These are phyloP conservation scores for Suillus bovinus DNA, from an alignment of 768 basidiomycete genomes.

Conservation along the genomic window DNA sequence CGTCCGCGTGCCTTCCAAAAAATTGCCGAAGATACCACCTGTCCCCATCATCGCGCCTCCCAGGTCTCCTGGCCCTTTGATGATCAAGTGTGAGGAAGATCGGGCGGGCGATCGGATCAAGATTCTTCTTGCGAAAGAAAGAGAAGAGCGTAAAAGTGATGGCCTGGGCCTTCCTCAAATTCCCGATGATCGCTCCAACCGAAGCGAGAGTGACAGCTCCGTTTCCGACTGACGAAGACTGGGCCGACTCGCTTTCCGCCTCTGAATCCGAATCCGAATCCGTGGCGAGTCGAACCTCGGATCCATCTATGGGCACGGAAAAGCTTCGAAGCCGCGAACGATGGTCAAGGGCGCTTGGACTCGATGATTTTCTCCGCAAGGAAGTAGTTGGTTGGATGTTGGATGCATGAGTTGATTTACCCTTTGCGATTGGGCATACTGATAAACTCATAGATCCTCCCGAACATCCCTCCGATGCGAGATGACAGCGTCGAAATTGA, in stretches of 20 bases:
- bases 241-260: slow-evolving; percentile 20
- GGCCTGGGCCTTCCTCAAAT: slow-evolving; percentile 18
- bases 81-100: slow-evolving; percentile 35
- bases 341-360: slow-evolving; percentile 27
- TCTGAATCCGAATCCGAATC: slow-evolving; percentile 12
- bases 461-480: background rate
- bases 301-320: background rate
- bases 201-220: slow-evolving; percentile 13
- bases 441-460: background rate
- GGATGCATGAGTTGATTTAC: slow-evolving; percentile 30
- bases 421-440: background rate
- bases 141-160: slow-evolving; percentile 36
- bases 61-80: slow-evolving; percentile 26
- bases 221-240: slow-evolving; percentile 17
- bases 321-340: slow-evolving; percentile 3
- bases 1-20: slow-evolving; percentile 5
- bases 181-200: background rate
- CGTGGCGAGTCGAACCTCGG: slow-evolving; percentile 20
- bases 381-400: slow-evolving; percentile 47
- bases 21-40: slow-evolving; percentile 14
- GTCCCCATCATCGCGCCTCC: slow-evolving; percentile 63
- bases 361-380: slow-evolving; percentile 36
- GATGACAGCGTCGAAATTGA: background rate
- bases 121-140: slow-evolving; percentile 44
- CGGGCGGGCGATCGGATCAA: slow-evolving; percentile 45